Conservation (phyloP, 768 basidiomycete species). For the Termitomyces sp. region DNA sequence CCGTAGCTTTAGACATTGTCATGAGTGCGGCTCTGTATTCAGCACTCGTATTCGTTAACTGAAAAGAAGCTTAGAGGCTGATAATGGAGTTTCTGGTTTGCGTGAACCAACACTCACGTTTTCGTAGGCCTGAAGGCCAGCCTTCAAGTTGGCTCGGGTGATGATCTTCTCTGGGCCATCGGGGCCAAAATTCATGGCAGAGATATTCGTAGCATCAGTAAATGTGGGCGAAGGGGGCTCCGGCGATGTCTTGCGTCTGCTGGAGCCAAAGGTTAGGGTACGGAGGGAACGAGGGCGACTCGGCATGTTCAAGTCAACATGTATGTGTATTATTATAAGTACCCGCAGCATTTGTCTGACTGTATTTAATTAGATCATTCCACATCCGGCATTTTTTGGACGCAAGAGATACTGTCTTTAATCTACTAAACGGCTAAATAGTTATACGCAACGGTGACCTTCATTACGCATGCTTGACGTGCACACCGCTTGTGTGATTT, state of each 20-base stretch:
- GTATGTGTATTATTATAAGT: slow-evolving; percentile 1
- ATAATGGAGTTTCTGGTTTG: background rate
- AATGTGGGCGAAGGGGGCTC: slow-evolving; percentile 79
- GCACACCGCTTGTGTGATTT: background rate
- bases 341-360: slow-evolving; percentile 12
- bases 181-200: slow-evolving; percentile 70
- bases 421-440: background rate
- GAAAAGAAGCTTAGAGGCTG: slow-evolving; percentile 2
- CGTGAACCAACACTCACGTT: slow-evolving; percentile 45
- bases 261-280: slow-evolving; percentile 43
- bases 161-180: slow-evolving; percentile 79
- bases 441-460: background rate
- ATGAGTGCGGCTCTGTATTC: slow-evolving; percentile 78
- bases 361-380: slow-evolving; percentile 13
- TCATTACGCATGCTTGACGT: background rate
- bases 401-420: background rate
- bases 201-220: slow-evolving; percentile 75
- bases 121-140: slow-evolving; percentile 75
- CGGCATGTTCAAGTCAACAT: slow-evolving; percentile 34
- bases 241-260: slow-evolving; percentile 35
- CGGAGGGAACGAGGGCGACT: slow-evolving; percentile 52
- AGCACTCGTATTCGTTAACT: slow-evolving; percentile 76
- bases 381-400: slow-evolving; percentile 7
- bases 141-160: slow-evolving; percentile 71
- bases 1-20: slow-evolving; percentile 77